Percentiles rank a stretch among this genome's conserved stretches.
Evolutionary conservation across 176 grass and related monocot species (phyloP).

Genomic region (Oropetium thomaeum): DNA sequence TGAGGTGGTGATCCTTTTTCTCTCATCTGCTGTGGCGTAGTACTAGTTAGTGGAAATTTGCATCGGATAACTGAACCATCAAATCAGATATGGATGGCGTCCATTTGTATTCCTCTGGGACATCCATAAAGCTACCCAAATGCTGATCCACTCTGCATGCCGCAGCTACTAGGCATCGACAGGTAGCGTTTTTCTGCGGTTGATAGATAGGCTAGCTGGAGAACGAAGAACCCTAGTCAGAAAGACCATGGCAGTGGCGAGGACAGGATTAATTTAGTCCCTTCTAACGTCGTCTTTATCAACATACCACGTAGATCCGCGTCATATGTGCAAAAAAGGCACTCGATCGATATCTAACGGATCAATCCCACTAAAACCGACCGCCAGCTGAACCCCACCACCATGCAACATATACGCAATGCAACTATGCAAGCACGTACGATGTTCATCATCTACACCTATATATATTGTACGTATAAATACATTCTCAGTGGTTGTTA

Average conservation of each 20-base stretch:
- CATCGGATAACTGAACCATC: conserved; percentile 22
- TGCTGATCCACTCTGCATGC: conserved; percentile 9
- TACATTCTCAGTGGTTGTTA: not conserved
- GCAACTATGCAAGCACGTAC: not conserved
- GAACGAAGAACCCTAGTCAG: not conserved
- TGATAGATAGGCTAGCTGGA: conserved; percentile 21
- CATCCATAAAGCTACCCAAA: not conserved
- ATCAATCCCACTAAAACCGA: conserved; percentile 29
- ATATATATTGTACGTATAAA: not conserved
- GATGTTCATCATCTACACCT: not conserved
- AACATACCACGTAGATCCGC: conserved; percentile 36
- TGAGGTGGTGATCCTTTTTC: not conserved
- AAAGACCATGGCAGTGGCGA: not conserved
- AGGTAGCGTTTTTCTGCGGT: not conserved
- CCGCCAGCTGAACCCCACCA: not conserved
- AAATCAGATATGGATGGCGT: not conserved
- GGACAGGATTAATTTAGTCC: conserved; percentile 18
- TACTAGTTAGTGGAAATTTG: conserved; percentile 16
- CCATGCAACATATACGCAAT: conserved; percentile 5
- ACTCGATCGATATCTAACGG: not conserved
- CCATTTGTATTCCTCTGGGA: not conserved
- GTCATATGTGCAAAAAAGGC: conserved; percentile 29
- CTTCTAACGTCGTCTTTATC: conserved; percentile 33
- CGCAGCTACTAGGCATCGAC: not conserved
- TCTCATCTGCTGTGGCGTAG: no score